Conservation (phyloP, 768 basidiomycete species). For the Sistotremastrum suecicum region DNA sequence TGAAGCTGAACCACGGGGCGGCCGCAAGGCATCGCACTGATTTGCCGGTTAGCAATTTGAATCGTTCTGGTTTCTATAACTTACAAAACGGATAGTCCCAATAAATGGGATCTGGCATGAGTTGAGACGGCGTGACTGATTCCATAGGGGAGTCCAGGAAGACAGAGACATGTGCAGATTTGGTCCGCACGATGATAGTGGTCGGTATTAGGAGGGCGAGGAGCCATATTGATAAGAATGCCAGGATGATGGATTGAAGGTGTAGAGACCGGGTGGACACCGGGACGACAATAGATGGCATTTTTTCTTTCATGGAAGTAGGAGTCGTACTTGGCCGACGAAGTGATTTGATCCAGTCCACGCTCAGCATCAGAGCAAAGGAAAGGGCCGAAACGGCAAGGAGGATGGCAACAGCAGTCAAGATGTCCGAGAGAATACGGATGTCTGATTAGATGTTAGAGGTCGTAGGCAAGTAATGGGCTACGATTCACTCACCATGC, state of each 20-base stretch:
- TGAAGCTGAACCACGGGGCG: conserved; percentile 7
- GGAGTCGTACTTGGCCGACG: not conserved
- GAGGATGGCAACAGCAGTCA: conserved; percentile 2
- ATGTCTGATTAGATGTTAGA: conserved; percentile 3
- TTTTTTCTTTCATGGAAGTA: not conserved
- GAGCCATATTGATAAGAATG: conserved; percentile 3
- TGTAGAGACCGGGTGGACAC: conserved; percentile 4
- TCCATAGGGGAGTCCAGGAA: not conserved
- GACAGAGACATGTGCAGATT: conserved; percentile 3
- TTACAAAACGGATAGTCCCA: conserved; percentile 8
- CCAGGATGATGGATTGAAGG: conserved; percentile 3
- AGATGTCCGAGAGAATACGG: not conserved
- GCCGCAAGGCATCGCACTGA: conserved; percentile 6
- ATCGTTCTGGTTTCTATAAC: not conserved
- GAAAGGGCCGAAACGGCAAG: not conserved
- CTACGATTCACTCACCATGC: conserved; percentile 3
- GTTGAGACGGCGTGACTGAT: not conserved
- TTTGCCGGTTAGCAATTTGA: not conserved
- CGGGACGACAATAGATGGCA: not conserved
- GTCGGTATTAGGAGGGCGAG: conserved; percentile 6
- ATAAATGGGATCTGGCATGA: conserved; percentile 1
- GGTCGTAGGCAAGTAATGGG: not conserved
- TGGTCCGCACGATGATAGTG: conserved; percentile 4
- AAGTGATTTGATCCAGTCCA: conserved; percentile 1
- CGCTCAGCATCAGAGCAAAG: not conserved